Base-by-base conservation (phyloP, 768 basidiomycete species). In the Rhizopogon vesiculosus region DNA sequence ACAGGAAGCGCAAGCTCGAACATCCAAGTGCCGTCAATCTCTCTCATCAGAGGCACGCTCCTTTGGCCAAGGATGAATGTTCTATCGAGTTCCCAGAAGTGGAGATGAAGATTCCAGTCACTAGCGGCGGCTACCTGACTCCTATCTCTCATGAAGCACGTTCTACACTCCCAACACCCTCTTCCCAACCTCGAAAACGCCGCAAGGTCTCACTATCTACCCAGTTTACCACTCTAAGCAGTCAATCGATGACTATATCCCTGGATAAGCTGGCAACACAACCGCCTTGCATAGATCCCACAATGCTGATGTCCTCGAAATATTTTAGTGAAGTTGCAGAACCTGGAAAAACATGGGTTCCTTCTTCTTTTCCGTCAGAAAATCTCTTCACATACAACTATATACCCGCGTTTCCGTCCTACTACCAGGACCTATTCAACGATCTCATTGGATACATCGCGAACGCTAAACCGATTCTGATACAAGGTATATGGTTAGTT, bases 381-480 rank as follows among this genome's bases (percentile, higher is more conserved):
- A 45, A 42, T 22, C 42, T 35, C 22, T 39, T 29, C 33, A 22
- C 28, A 25, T 15, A 51, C 10, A 16, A 28, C 18, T 9, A 28
- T 16, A 22, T 44, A 16, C 38, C 31, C 22, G 7, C 46, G 5
- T 40, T 53, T 39, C 33, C 33, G 19, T 18, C 33, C 18, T 7
- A 12, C 10, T 46, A 28, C 42, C 22, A 50, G 0, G 57, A 52
- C 6, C 33, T 65, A 16, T 61, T 52, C 10, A 54, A 58, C 8
- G 69, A 71, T 33, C 59, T 69, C 42, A 59, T 65, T 57, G 49
- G 61, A 41, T 62, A 69, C 58, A 29, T 71, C 53, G 58, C 45
- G 54, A 64, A 68, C 25, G 42, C 71, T 8, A 69, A 69, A 42
- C 68, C 68, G 4, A 70, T 70, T 50, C 58, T 69, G 12, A 60